phyloP scores from a whole-genome alignment of 257 asterid species.

The Perilla frutescens region DNA sequence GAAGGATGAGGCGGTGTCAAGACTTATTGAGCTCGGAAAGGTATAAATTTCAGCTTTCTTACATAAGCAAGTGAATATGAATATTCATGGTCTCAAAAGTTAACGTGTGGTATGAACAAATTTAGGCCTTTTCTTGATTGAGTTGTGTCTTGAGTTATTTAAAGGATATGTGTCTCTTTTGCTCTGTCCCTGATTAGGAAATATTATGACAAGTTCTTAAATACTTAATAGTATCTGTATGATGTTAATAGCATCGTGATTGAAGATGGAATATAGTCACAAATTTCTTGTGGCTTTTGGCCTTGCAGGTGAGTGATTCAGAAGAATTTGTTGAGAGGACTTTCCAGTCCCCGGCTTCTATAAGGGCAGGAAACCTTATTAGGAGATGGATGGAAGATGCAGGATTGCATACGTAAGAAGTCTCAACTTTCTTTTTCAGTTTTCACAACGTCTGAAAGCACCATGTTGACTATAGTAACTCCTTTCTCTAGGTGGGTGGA shows the following conservation, averaged over 20 bases:
- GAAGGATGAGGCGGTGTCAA: conserved; percentile 77
- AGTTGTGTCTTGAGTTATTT: neutral
- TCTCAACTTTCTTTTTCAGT: neutral
- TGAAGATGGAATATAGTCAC: conserved; percentile 11
- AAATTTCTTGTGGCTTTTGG: conserved; percentile 4
- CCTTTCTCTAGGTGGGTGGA: conserved; percentile 82
- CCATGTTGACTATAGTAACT: conserved; percentile 17
- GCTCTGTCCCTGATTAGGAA: neutral
- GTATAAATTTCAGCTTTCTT: conserved; percentile 41
- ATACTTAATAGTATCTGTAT: neutral
- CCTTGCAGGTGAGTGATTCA: conserved; percentile 91
- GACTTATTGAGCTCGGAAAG: conserved; percentile 88
- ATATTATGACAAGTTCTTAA: too few species aligned
- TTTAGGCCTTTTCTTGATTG: conserved; percentile 6
- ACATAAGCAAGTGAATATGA: conserved; percentile 17
- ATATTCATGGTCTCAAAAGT: conserved; percentile 16
- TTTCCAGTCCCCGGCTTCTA: conserved; percentile 90
- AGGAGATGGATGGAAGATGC: conserved; percentile 96
- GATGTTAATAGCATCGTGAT: neutral
- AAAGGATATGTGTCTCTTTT: neutral
- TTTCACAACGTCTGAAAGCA: neutral
- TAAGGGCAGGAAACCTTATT: conserved; percentile 72
- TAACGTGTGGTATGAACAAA: conserved; percentile 13
- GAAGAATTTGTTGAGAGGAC: conserved; percentile 84
- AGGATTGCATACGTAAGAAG: conserved; percentile 80